Conservation (phyloP, 257 asterid species). For the Ilex asprella region DNA sequence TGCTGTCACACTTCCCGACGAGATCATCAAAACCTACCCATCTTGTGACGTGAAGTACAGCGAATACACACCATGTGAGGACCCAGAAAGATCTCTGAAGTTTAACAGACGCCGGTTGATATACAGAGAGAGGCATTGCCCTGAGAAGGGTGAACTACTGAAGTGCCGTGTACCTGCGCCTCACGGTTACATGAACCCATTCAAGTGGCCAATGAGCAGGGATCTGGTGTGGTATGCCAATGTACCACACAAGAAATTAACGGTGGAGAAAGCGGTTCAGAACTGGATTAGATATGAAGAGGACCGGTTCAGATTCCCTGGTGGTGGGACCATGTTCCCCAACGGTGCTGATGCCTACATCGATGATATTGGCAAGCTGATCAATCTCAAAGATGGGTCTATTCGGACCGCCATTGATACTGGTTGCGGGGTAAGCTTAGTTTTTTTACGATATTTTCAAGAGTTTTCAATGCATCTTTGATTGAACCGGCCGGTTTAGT, state of each 20-base stretch:
- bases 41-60: conserved; percentile 45
- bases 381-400: conserved; percentile 66
- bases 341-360: conserved; percentile 72
- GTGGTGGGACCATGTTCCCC: conserved; percentile 92
- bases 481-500: too few relatives aligned
- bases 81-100: conserved; percentile 47
- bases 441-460: too few relatives aligned
- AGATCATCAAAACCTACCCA: conserved; percentile 28
- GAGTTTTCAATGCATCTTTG: too few relatives aligned
- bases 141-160: conserved; percentile 36
- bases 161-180: conserved; percentile 80
- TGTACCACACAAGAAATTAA: conserved; percentile 74
- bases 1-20: not conserved
- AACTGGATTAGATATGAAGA: conserved; percentile 80
- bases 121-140: conserved; percentile 81
- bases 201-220: conserved; percentile 72
- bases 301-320: conserved; percentile 72
- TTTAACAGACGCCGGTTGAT: conserved; percentile 39
- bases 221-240: conserved; percentile 83
- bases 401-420: conserved; percentile 87
- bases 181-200: conserved; percentile 58
- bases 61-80: conserved; percentile 87
- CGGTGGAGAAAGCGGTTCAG: conserved; percentile 87
- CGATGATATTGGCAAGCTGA: conserved; percentile 64
- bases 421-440: conserved; percentile 76